A percentile compares a stretch with the other conserved stretches of the same genome.
These are phyloP conservation scores for Coemansia sp. DNA, from an alignment of 192 early-diverging fungal species.

Conservation along the genomic window DNA sequence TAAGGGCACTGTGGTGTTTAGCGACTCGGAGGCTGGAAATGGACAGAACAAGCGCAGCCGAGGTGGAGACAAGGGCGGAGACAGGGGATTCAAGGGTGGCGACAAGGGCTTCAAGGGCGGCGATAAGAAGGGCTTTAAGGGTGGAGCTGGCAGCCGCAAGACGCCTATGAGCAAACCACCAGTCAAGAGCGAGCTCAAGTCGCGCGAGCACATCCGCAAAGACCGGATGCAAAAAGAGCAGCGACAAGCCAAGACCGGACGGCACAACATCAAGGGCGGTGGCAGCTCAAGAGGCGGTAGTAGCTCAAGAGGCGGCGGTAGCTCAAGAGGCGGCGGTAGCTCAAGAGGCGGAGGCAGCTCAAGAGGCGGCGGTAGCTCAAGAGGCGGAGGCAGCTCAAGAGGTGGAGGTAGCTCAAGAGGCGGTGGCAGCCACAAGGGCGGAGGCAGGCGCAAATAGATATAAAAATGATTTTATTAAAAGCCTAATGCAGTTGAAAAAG, in stretches of 20 bases:
- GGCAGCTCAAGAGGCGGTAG: not conserved
- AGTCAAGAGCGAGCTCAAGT: constrained; percentile 73
- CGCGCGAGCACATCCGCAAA: constrained; percentile 77
- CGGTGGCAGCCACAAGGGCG: not conserved
- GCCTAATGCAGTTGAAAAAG: not conserved
- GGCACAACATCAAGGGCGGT: constrained; percentile 13
- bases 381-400: constrained; percentile 8
- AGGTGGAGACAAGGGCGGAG: constrained; percentile 12
- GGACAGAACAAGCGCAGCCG: constrained; percentile 8
- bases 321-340: constrained; percentile 7
- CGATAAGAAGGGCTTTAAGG: not conserved
- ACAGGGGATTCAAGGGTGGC: not conserved
- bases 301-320: not conserved
- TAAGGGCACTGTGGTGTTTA: constrained; percentile 50
- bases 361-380: not conserved
- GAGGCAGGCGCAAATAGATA: constrained; percentile 17
- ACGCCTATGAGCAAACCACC: constrained; percentile 12
- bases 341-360: not conserved
- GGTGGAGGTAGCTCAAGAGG: constrained; percentile 3
- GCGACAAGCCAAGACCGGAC: constrained; percentile 62
- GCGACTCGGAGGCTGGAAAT: constrained; percentile 9
- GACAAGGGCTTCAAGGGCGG: constrained; percentile 32
- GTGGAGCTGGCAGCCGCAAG: not conserved
- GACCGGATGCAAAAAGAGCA: constrained; percentile 66
- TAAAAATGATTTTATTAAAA: not conserved